phyloP scores from a whole-genome alignment of 2,329 filamentous ascomycete genomes.

The Apiospora koreana region DNA sequence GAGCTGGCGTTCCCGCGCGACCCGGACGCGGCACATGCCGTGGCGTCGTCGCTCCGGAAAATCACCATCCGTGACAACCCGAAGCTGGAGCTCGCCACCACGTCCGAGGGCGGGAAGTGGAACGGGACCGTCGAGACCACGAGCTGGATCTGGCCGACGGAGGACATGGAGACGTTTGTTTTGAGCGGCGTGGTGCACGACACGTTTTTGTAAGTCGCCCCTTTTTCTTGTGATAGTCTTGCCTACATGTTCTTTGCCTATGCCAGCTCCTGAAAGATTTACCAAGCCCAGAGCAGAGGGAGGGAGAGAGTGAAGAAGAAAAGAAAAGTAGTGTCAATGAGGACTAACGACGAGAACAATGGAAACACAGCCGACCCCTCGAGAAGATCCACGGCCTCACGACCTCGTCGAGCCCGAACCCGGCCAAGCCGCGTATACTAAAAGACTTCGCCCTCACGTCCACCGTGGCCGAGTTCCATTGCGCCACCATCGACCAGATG shows the following conservation, averaged over 20 bases:
- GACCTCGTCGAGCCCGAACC: neutral
- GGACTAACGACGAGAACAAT: neutral
- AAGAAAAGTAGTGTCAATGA: neutral
- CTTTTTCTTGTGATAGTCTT: too few relatives aligned
- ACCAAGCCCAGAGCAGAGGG: too few relatives aligned
- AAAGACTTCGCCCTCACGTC: conserved; percentile 1
- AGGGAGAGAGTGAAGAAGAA: too few relatives aligned
- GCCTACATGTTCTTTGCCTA: too few relatives aligned
- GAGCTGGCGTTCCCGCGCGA: conserved; percentile 6
- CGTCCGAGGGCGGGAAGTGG: neutral
- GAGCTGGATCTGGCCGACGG: conserved; percentile 12
- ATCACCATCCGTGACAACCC: neutral
- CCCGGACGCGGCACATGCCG: neutral
- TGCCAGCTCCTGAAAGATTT: too few relatives aligned
- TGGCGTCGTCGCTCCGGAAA: neutral
- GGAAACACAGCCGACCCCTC: neutral
- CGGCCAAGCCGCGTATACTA: conserved; percentile 8
- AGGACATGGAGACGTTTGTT: conserved; percentile 12
- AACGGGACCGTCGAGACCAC: neutral
- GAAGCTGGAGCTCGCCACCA: neutral
- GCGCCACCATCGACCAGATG: conserved; percentile 13
- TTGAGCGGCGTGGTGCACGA: conserved; percentile 9
- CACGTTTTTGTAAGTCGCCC: conserved; percentile 12
- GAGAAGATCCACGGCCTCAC: conserved; percentile 9
- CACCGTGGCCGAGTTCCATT: conserved; percentile 11